Evolutionary conservation across 169 alveolate genomes (phyloP).

Genomic region (Plasmodium fragile): DNA sequence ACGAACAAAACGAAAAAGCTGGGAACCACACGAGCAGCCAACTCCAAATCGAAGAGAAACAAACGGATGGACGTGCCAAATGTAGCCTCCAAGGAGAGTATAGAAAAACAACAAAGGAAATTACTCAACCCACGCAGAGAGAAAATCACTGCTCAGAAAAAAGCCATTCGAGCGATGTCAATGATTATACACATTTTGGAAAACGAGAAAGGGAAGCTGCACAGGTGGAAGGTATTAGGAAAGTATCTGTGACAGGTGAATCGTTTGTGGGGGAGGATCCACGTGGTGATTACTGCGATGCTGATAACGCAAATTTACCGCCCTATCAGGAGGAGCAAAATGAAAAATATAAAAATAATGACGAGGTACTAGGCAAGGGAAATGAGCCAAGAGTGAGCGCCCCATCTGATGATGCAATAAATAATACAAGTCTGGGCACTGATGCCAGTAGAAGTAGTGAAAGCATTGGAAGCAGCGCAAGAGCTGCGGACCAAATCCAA

Average conservation of each 20-base stretch:
- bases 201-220: not conserved
- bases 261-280: not conserved
- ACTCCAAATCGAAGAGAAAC: not conserved
- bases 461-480: not conserved
- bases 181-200: not conserved
- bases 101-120: not conserved
- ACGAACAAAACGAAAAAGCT: not conserved
- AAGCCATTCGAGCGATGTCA: not conserved
- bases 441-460: not conserved
- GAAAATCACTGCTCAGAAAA: not conserved
- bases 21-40: not conserved
- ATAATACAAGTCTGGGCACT: not conserved
- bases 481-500: not conserved
- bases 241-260: not conserved
- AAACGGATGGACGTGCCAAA: not conserved
- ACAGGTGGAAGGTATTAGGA: not conserved
- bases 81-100: not conserved
- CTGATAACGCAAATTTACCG: not conserved
- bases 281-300: not conserved
- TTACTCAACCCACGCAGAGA: not conserved
- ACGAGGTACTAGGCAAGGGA: not conserved
- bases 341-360: not conserved
- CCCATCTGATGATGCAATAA: not conserved
- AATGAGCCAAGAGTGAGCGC: not conserved
- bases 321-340: not conserved